Conservation (phyloP, 495 filamentous ascomycete genomes). For the Gamarada debralockiae region DNA sequence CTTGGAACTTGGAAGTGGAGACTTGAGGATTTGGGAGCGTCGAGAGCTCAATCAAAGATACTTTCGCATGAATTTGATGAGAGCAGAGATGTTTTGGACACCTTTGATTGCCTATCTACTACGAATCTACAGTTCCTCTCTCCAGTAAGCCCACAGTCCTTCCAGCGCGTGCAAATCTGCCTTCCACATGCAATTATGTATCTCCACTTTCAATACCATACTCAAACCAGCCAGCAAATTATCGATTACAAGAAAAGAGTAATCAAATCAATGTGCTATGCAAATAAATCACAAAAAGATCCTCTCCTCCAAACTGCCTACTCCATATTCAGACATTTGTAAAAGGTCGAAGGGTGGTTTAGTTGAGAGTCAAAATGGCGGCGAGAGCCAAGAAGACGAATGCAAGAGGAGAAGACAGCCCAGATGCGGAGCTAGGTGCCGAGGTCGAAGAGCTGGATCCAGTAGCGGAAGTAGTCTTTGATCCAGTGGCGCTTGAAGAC, state of each 20-base stretch:
- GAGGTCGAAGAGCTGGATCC: background rate
- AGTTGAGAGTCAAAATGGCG: constrained; percentile 16
- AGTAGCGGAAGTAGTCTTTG: background rate
- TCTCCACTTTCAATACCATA: background rate
- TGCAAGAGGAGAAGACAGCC: constrained; percentile 13
- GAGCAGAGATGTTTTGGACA: too few relatives aligned
- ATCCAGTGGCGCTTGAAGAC: background rate
- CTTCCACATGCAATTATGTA: constrained; percentile 4
- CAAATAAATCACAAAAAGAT: background rate
- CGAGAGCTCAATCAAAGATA: too few relatives aligned
- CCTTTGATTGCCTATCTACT: too few relatives aligned
- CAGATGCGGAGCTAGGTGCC: constrained; percentile 4
- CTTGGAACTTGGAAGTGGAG: too few relatives aligned
- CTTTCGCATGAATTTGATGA: too few relatives aligned
- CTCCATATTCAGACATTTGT: constrained; percentile 12
- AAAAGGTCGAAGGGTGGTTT: background rate
- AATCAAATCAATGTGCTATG: background rate
- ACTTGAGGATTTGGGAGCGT: too few relatives aligned
- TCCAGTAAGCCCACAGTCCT: too few relatives aligned
- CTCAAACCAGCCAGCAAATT: background rate
- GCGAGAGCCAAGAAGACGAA: constrained; percentile 19
- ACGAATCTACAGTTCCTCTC: too few relatives aligned
- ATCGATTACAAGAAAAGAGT: constrained; percentile 11
- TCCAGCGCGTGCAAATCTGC: constrained; percentile 3
- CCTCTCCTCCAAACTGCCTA: too few relatives aligned